Percentiles rank a stretch among this genome's conserved stretches.
Evolutionary conservation across 768 basidiomycete genomes (phyloP).

Genomic region (Lentinula raphanica): DNA sequence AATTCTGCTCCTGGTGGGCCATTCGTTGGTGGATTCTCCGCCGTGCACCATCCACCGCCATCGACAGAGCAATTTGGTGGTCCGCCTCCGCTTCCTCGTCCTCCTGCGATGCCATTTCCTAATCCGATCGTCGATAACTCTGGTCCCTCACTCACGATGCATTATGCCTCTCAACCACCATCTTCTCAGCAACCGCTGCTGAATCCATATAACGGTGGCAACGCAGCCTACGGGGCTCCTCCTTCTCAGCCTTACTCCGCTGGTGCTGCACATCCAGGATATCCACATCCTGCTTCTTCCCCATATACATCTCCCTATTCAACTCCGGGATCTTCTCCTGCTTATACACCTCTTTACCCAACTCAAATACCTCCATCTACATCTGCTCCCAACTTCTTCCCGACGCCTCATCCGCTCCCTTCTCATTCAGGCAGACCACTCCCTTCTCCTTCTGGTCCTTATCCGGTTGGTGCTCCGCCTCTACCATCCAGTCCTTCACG

Average conservation of each 20-base stretch:
- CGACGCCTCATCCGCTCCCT: background rate
- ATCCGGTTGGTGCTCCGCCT: background rate
- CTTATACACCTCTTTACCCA: conserved; percentile 17
- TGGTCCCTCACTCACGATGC: conserved; percentile 31
- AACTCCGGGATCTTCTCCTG: conserved; percentile 11
- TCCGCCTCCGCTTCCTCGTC: conserved; percentile 19
- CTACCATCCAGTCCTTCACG: background rate
- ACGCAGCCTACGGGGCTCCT: conserved; percentile 9
- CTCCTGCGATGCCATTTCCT: conserved; percentile 23
- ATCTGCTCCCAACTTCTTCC: background rate
- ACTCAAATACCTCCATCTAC: conserved; percentile 9
- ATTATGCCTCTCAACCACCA: conserved; percentile 20
- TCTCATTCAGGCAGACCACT: background rate
- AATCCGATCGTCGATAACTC: conserved; percentile 12
- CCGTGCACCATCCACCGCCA: background rate
- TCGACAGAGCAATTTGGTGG: background rate
- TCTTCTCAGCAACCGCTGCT: conserved; percentile 31
- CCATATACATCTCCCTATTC: conserved; percentile 6
- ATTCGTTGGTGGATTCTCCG: conserved; percentile 51
- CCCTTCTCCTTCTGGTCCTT: background rate
- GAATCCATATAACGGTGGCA: conserved; percentile 13
- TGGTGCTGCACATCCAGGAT: conserved; percentile 8
- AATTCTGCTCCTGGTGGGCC: conserved; percentile 4
- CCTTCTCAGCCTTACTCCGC: conserved; percentile 31
- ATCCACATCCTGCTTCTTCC: background rate